phyloP scores from a whole-genome alignment of 805 yeast genomes.

The Jamesozyma gamospora region DNA sequence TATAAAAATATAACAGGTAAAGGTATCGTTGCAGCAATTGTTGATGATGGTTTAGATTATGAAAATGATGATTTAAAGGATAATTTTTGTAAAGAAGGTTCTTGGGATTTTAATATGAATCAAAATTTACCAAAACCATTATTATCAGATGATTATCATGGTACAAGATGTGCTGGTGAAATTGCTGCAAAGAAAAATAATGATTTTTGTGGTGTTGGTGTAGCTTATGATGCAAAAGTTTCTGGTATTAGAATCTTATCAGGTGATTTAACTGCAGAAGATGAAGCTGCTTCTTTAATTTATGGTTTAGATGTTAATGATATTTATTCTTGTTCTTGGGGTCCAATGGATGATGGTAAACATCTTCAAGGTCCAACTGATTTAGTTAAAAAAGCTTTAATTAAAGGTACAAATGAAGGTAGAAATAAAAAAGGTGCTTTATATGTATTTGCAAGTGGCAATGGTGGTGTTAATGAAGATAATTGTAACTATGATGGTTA shows the following conservation, averaged over 20 bases:
- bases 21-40: conserved; percentile 76
- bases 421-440: conserved; percentile 72
- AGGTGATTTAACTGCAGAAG: conserved; percentile 68
- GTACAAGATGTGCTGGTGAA: conserved; percentile 97
- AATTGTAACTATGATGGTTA: conserved; percentile 96
- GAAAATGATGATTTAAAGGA: conserved; percentile 61
- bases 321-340: conserved; percentile 97
- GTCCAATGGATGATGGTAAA: conserved; percentile 88
- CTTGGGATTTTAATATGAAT: conserved; percentile 87
- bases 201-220: conserved; percentile 90
- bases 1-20: conserved; percentile 66
- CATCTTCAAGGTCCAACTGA: conserved; percentile 78
- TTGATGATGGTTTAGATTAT: conserved; percentile 90
- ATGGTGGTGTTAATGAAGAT: conserved; percentile 76
- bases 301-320: conserved; percentile 77
- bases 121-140: conserved; percentile 69
- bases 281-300: conserved; percentile 83
- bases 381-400: conserved; percentile 68
- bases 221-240: conserved; percentile 79
- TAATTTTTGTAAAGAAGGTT: conserved; percentile 67
- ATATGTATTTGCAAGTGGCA: conserved; percentile 93
- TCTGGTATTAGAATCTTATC: conserved; percentile 86
- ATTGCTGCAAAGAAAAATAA: conserved; percentile 79
- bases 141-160: conserved; percentile 78
- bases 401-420: conserved; percentile 80